Conservation (phyloP, 805 yeast genomes). For the Pichia sporocuriosa region DNA sequence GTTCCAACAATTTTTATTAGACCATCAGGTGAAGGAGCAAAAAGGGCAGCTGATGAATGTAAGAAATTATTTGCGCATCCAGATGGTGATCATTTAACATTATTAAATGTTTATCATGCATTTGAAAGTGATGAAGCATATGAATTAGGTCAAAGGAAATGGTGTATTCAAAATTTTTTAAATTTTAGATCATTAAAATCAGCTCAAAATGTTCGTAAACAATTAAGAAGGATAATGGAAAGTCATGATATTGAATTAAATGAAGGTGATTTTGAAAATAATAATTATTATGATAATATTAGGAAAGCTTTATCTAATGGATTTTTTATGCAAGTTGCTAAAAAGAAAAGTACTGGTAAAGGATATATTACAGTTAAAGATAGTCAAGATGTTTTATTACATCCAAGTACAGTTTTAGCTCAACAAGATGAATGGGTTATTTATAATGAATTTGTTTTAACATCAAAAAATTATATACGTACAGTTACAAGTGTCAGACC, state of each 20-base stretch:
- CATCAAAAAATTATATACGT: constrained; percentile 88
- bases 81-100: constrained; percentile 90
- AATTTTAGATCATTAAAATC: constrained; percentile 76
- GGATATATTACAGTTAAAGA: constrained; percentile 92
- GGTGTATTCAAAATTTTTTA: constrained; percentile 90
- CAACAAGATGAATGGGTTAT: constrained; percentile 89
- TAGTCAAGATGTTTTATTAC: constrained; percentile 90
- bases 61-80: constrained; percentile 85
- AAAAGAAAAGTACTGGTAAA: constrained; percentile 72
- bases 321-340: constrained; percentile 97
- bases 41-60: constrained; percentile 86
- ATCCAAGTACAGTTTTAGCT: constrained; percentile 88
- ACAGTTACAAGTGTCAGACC: constrained; percentile 89
- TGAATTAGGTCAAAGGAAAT: constrained; percentile 57
- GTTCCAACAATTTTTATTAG: constrained; percentile 94
- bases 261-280: constrained; percentile 61
- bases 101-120: constrained; percentile 82
- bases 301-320: constrained; percentile 87
- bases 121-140: constrained; percentile 70
- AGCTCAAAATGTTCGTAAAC: constrained; percentile 83
- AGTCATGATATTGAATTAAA: constrained; percentile 66
- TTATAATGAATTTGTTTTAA: constrained; percentile 91
- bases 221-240: constrained; percentile 78
- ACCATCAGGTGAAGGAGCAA: constrained; percentile 78
- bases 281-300: constrained; percentile 65